Evolutionary conservation across 805 yeast species (phyloP), one percentile per base, ranked within the genome.

Genomic region (Wickerhamiella azymoides): DNA sequence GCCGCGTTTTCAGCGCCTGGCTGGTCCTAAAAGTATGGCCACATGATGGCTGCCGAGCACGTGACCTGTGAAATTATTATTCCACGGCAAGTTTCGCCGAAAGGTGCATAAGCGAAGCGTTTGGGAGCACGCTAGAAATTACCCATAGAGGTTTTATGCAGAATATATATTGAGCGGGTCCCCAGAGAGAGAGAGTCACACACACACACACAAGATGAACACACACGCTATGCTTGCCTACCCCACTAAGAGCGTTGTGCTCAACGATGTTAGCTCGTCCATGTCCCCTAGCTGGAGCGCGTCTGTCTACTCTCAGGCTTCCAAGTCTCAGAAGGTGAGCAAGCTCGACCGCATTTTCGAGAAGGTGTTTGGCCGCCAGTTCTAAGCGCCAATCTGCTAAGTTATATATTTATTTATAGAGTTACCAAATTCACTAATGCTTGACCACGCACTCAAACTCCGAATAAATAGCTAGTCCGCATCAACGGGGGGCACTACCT

Each of bases 241-340:
- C 28, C 43, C 43, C 14, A 17, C 43, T 19, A 30, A 32, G 17
- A 19, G 24, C 16, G 37, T 40, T 7, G 19, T 14, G n/a, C 14
- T 26, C 13, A 40, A 16, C 43, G 21, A 18, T 5, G 28, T 28
- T 10, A 30, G 36, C 32, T 11, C 43, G 13, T 35, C 32, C 36
- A 40, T 40, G 43, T 30, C 37, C 18, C 43, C 43, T 18, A 40
- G 43, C 21, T 40, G 43, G 43, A 40, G 37, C 32, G 43, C 43
- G 6, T 40, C 43, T 30, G 43, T 17, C 7, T 40, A 18, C 19
- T 40, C 43, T 9, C 25, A 17, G 18, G 14, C 32, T 19, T 40
- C 43, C 3, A 18, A 18, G 13, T 18, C 21, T 8, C 8, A 13
- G n/a, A 30, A 30, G 16, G 10, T 37, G 18, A 30, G 32, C 26